phyloP scores from a whole-genome alignment of 257 asterid species.

The Solanum gracilifrons region DNA sequence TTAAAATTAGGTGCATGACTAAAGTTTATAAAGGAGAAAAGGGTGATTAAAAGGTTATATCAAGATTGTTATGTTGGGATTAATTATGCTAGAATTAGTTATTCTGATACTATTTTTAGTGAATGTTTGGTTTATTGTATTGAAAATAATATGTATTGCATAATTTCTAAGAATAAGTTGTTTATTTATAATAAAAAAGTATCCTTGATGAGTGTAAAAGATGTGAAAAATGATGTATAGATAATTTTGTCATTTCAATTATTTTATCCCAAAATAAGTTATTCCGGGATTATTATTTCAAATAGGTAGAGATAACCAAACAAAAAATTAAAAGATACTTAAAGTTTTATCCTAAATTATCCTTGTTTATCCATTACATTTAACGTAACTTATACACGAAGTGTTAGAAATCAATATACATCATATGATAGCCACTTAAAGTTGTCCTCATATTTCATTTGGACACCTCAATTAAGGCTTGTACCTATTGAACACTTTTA shows the following conservation, averaged over 20 bases:
- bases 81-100: too few relatives aligned
- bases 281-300: too few relatives aligned
- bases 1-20: background rate
- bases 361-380: background rate
- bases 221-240: background rate
- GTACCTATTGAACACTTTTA: too few relatives aligned
- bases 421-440: too few relatives aligned
- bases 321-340: background rate
- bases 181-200: too few relatives aligned
- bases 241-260: background rate
- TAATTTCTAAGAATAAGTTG: too few relatives aligned
- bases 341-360: background rate
- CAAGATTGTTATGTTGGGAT: background rate
- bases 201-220: background rate
- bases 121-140: background rate
- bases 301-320: background rate
- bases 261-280: background rate
- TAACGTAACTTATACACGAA: background rate
- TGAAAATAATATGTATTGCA: too few relatives aligned
- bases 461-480: too few relatives aligned
- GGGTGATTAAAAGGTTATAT: background rate
- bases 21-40: too few relatives aligned
- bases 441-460: too few relatives aligned
- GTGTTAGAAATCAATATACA: too few relatives aligned
- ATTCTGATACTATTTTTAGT: too few relatives aligned